Percentiles rank a stretch among this genome's conserved stretches.
Conservation (phyloP, 371 early-diverging fungal species). For the Conidiobolus coronatus region DNA sequence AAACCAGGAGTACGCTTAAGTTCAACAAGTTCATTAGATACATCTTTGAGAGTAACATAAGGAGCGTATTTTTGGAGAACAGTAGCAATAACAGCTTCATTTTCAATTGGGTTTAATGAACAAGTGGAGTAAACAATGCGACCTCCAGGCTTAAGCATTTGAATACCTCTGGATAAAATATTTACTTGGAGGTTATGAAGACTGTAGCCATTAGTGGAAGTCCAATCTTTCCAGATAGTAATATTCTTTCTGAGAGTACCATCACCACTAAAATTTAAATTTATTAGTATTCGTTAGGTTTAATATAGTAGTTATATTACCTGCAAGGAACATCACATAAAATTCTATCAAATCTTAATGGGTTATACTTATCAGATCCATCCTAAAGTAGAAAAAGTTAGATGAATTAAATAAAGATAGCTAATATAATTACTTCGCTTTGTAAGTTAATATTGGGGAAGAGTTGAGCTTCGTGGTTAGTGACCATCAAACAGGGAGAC, state of each 20-base stretch:
- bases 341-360: conserved; percentile 79
- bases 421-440: background rate
- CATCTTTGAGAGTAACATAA: conserved; percentile 54
- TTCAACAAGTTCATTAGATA: conserved; percentile 38
- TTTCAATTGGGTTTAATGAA: conserved; percentile 94
- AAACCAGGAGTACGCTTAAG: conserved; percentile 64
- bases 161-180: conserved; percentile 72
- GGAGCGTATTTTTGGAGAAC: conserved; percentile 37
- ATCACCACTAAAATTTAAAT: conserved; percentile 53
- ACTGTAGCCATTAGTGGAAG: conserved; percentile 36
- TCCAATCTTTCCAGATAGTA: conserved; percentile 78
- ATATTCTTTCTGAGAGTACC: conserved; percentile 97
- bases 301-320: conserved; percentile 2
- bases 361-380: background rate
- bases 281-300: background rate
- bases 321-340: conserved; percentile 96
- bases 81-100: conserved; percentile 87
- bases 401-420: background rate
- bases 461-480: conserved; percentile 85
- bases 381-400: background rate
- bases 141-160: conserved; percentile 80
- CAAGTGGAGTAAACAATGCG: conserved; percentile 98
- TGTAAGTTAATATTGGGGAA: conserved; percentile 53
- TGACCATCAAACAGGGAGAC: conserved; percentile 79
- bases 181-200: conserved; percentile 71